A percentile compares a stretch with the other conserved stretches of the same genome.
phyloP scores from a whole-genome alignment of 805 yeast genomes.

The Cyberlindnera euphorbiiphila region DNA sequence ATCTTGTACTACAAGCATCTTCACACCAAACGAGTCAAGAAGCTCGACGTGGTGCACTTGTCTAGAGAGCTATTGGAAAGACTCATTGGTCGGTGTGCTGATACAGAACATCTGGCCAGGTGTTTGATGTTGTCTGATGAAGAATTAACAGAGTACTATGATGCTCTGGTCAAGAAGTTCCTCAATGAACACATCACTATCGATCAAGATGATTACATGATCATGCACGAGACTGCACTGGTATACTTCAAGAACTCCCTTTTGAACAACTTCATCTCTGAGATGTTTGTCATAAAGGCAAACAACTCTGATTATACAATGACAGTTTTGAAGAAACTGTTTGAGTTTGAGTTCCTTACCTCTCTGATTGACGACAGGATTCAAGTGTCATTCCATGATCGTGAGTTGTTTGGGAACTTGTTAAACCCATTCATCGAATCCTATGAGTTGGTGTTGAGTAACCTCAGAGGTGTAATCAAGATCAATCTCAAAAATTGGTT shows the following conservation, averaged over 20 bases:
- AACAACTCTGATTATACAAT: constrained; percentile 6
- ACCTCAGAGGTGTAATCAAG: constrained; percentile 15
- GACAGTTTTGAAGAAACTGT: constrained; percentile 12
- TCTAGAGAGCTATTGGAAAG: constrained; percentile 8
- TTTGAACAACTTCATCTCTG: constrained; percentile 20
- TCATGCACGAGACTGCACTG: constrained; percentile 19
- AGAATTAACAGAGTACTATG: constrained; percentile 2
- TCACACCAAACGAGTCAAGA: constrained; percentile 12
- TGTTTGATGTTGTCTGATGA: constrained; percentile 4
- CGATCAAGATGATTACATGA: constrained; percentile 4
- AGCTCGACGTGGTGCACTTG: constrained; percentile 3
- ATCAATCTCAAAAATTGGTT: constrained; percentile 21
- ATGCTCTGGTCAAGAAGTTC: constrained; percentile 12
- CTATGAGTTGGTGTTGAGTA: constrained; percentile 20
- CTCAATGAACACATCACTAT: constrained; percentile 12
- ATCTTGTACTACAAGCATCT: constrained; percentile 17
- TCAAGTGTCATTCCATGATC: constrained; percentile 1
- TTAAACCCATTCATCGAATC: constrained; percentile 25
- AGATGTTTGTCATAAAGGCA: constrained; percentile 17
- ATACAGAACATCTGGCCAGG: constrained; percentile 12
- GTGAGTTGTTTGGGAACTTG: constrained; percentile 13
- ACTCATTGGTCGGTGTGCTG: constrained; percentile 6
- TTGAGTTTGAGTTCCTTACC: constrained; percentile 22
- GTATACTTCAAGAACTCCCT: constrained; percentile 24
- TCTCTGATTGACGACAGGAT: constrained; percentile 11